Conservation (phyloP, 768 basidiomycete genomes). For the Agrocybe pediades region DNA sequence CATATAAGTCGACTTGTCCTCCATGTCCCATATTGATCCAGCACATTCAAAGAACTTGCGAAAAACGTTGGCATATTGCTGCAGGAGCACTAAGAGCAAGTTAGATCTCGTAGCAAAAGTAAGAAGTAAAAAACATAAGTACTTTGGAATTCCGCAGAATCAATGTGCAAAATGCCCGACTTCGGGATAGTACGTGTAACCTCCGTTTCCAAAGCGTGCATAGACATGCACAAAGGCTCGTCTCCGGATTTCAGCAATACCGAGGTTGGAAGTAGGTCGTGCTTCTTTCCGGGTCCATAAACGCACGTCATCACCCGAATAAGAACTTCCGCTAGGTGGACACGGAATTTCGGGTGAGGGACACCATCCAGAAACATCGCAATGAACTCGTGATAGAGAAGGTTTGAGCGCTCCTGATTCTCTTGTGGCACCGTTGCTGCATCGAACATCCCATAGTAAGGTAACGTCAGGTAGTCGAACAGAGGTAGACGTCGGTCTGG, state of each 20-base stretch:
- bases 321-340: neutral
- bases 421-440: neutral
- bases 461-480: too few species aligned
- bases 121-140: neutral
- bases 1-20: neutral
- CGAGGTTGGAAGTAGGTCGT: neutral
- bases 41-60: slow-evolving; percentile 1
- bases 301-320: slow-evolving; percentile 1
- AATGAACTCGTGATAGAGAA: slow-evolving; percentile 1
- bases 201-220: neutral
- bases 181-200: neutral
- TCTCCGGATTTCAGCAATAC: neutral
- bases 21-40: neutral
- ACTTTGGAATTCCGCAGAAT: neutral
- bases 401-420: neutral
- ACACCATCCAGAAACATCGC: neutral
- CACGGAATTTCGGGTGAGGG: neutral
- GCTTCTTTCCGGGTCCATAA: neutral
- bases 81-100: neutral
- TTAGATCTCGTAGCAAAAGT: neutral
- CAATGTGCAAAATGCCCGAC: neutral
- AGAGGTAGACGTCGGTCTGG: too few species aligned
- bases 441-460: too few species aligned
- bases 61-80: slow-evolving; percentile 3
- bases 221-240: neutral